Conservation (phyloP, 305 asterid genomes). For the Andrographis paniculata region DNA sequence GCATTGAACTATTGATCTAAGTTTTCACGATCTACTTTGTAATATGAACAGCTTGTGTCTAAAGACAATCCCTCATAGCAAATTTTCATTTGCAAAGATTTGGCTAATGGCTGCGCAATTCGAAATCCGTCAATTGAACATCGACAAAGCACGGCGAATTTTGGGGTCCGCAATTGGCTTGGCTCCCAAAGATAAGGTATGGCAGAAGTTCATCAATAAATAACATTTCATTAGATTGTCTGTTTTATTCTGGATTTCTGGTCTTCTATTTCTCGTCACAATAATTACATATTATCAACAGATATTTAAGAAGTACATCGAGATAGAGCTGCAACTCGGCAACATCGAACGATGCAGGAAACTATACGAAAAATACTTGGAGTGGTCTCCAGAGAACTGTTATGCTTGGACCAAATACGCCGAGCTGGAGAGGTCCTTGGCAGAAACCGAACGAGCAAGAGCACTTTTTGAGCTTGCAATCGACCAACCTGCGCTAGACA, state of each 20-base stretch:
- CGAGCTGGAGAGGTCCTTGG: constrained; percentile 70
- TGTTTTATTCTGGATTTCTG: too few relatives aligned
- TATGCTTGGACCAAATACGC: constrained; percentile 94
- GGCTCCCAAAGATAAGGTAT: constrained; percentile 93
- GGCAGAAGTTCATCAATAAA: neutral
- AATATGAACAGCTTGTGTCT: constrained; percentile 50
- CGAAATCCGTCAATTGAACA: constrained; percentile 64
- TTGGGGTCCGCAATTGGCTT: constrained; percentile 86
- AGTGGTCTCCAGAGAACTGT: constrained; percentile 90
- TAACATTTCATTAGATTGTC: constrained; percentile 6
- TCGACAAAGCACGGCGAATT: constrained; percentile 60
- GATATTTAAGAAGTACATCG: constrained; percentile 92
- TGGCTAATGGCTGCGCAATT: constrained; percentile 84
- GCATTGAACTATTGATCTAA: neutral
- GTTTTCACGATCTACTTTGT: constrained; percentile 14
- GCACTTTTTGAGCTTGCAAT: constrained; percentile 86
- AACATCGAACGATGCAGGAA: constrained; percentile 82
- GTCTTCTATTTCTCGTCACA: too few relatives aligned
- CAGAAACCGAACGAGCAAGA: constrained; percentile 79
- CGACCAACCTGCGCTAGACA: constrained; percentile 86
- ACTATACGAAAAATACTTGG: constrained; percentile 73
- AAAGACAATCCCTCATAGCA: constrained; percentile 53
- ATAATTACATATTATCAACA: too few relatives aligned
- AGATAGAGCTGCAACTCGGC: constrained; percentile 86
- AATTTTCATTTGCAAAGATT: constrained; percentile 69